Evolutionary conservation across 495 filamentous ascomycete species (phyloP).

Genomic region (Wilcoxina mikolae): DNA sequence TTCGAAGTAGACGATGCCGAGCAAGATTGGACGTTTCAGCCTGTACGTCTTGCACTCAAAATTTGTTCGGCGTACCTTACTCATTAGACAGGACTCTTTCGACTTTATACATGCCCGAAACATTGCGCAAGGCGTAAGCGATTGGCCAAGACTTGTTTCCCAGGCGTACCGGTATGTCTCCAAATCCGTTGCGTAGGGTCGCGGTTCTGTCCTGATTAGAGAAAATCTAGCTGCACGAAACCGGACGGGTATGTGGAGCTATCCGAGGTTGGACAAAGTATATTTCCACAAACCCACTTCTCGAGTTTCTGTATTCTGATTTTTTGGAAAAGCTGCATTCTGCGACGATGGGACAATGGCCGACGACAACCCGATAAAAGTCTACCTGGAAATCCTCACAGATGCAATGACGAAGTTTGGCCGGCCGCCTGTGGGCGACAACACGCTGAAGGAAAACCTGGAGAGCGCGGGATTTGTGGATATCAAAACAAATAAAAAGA

Average conservation of each 20-base stretch:
- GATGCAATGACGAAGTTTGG: neutral
- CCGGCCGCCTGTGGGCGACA: neutral
- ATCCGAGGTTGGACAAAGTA: neutral
- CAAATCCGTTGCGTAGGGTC: no score
- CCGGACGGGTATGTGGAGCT: neutral
- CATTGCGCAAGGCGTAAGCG: constrained; percentile 24
- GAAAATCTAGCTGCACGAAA: neutral
- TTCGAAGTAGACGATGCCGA: constrained; percentile 36
- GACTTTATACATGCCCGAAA: constrained; percentile 33
- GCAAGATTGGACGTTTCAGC: constrained; percentile 29
- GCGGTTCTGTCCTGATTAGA: neutral
- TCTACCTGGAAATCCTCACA: neutral
- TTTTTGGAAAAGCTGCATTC: neutral
- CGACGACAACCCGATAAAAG: neutral
- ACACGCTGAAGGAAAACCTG: constrained; percentile 12
- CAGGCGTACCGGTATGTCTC: neutral
- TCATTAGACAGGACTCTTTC: constrained; percentile 20
- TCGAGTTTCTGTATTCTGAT: no score
- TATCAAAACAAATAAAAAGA: constrained; percentile 29
- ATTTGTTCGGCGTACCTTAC: neutral
- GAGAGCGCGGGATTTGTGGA: constrained; percentile 37
- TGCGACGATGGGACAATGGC: constrained; percentile 1
- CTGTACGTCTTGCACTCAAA: neutral
- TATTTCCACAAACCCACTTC: no score
- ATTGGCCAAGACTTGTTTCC: constrained; percentile 20